Evolutionary conservation across 768 basidiomycete genomes (phyloP).

Genomic region (Pholiota molesta): DNA sequence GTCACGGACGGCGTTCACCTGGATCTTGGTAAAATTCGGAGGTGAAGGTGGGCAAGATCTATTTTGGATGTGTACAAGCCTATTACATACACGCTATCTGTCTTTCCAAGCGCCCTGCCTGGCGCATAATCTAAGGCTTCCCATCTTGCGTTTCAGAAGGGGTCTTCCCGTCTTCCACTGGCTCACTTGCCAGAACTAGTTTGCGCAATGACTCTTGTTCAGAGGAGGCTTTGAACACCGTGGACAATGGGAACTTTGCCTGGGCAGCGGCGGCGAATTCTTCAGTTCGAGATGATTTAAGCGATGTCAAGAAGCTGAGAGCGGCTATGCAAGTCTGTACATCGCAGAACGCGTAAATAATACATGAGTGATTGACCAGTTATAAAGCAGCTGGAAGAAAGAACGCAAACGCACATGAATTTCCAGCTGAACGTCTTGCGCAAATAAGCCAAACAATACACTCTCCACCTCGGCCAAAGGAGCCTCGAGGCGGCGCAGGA

Average conservation of each 20-base stretch:
- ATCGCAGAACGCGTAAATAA: neutral
- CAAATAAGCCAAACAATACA: conserved; percentile 51
- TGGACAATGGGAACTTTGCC: conserved; percentile 59
- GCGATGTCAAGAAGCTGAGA: conserved; percentile 48
- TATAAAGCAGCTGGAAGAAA: neutral
- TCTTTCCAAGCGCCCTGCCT: neutral
- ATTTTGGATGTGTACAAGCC: neutral
- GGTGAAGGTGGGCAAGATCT: neutral
- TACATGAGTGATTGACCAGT: neutral
- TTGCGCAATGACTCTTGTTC: conserved; percentile 50
- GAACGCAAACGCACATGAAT: conserved; percentile 44
- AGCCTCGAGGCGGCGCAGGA: conserved; percentile 45
- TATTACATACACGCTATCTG: neutral
- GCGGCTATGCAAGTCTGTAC: conserved; percentile 55
- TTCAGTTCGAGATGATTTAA: conserved; percentile 55
- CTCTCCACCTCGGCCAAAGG: conserved; percentile 64
- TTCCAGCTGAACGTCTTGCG: conserved; percentile 43
- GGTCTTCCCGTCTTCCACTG: conserved; percentile 5
- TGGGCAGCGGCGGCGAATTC: conserved; percentile 65
- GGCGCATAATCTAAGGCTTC: neutral
- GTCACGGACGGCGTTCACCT: no score
- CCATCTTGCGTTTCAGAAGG: neutral
- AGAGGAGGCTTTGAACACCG: conserved; percentile 60
- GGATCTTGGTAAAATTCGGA: no score
- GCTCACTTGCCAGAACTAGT: conserved; percentile 22